These are phyloP conservation scores for Xylaria sp. DNA, from an alignment of 2,329 filamentous ascomycete species.

Conservation along the genomic window DNA sequence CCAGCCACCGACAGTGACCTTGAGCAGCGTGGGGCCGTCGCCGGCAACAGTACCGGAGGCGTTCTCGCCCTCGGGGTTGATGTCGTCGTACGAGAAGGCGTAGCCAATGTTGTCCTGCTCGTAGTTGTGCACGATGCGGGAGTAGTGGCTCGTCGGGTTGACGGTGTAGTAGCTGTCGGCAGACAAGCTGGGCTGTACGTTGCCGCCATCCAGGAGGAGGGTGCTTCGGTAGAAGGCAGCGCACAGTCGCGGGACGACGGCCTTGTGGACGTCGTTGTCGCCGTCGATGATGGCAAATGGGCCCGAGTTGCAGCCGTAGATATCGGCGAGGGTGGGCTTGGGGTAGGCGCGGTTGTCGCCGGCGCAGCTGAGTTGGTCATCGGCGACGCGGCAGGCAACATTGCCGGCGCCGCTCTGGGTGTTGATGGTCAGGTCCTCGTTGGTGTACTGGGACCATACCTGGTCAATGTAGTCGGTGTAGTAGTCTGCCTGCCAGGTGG, in stretches of 20 bases:
- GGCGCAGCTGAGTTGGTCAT: slow-evolving; percentile 53
- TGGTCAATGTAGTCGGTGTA: slow-evolving; percentile 59
- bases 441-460: slow-evolving; percentile 59
- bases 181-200: slow-evolving; percentile 56
- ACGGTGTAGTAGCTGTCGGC: slow-evolving; percentile 57
- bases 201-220: slow-evolving; percentile 58
- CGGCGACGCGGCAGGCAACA: slow-evolving; percentile 54
- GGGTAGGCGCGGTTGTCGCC: slow-evolving; percentile 57
- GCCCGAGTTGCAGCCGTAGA: slow-evolving; percentile 64
- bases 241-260: slow-evolving; percentile 61
- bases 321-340: slow-evolving; percentile 58
- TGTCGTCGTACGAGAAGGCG: slow-evolving; percentile 76
- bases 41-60: slow-evolving; percentile 64
- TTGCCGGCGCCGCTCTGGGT: slow-evolving; percentile 55
- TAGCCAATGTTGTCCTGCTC: slow-evolving; percentile 71
- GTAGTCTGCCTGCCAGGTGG: slow-evolving; percentile 54
- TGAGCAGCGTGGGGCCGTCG: slow-evolving; percentile 57
- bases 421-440: slow-evolving; percentile 55
- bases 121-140: slow-evolving; percentile 68
- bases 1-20: slow-evolving; percentile 59
- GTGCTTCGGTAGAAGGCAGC: slow-evolving; percentile 63
- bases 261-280: slow-evolving; percentile 56
- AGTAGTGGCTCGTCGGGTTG: slow-evolving; percentile 66
- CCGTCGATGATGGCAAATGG: slow-evolving; percentile 54
- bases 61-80: slow-evolving; percentile 67